A percentile compares a stretch with the other conserved stretches of the same genome.
Evolutionary conservation across 2,329 filamentous ascomycete genomes (phyloP).

Genomic region (Pseudogymnoascus pannorum): DNA sequence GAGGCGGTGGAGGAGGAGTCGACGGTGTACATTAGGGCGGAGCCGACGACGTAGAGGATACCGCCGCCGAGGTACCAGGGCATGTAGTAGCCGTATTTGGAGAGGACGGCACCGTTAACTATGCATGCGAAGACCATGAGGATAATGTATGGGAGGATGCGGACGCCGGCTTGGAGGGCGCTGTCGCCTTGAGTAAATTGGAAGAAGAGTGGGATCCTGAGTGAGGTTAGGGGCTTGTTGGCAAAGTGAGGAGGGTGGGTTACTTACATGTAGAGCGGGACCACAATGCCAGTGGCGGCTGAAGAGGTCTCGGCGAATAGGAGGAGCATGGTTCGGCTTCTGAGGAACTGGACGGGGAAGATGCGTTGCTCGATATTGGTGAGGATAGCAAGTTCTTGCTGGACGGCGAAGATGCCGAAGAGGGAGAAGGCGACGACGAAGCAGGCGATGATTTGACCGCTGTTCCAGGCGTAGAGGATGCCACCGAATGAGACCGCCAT

Average conservation of each 20-base stretch:
- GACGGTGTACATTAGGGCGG: slow-evolving; percentile 25
- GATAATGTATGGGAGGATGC: slow-evolving; percentile 32
- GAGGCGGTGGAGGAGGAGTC: slow-evolving; percentile 13
- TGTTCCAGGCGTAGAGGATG: slow-evolving; percentile 26
- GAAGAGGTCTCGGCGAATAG: slow-evolving; percentile 31
- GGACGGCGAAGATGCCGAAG: slow-evolving; percentile 18
- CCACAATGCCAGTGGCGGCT: slow-evolving; percentile 21
- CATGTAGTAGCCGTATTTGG: slow-evolving; percentile 32
- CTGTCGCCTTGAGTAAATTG: slow-evolving; percentile 42
- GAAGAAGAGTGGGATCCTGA: slow-evolving; percentile 42
- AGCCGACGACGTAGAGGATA: slow-evolving; percentile 30
- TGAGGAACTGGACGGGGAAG: slow-evolving; percentile 29
- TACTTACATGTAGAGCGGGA: slow-evolving; percentile 11
- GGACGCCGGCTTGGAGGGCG: slow-evolving; percentile 37
- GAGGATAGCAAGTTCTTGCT: slow-evolving; percentile 25
- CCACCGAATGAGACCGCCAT: slow-evolving; percentile 32
- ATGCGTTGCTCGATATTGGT: slow-evolving; percentile 22
- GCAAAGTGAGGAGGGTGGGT: slow-evolving; percentile 9
- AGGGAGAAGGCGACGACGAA: slow-evolving; percentile 40
- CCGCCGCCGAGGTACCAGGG: slow-evolving; percentile 34
- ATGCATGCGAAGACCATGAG: slow-evolving; percentile 31
- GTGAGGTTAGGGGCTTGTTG: slow-evolving; percentile 39
- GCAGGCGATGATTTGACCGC: slow-evolving; percentile 22
- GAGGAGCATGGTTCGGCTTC: slow-evolving; percentile 31
- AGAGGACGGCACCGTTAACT: slow-evolving; percentile 28